Percentiles rank a stretch among this genome's conserved stretches.
These are phyloP conservation scores for Skeletonema menzelii DNA, from an alignment of 108 stramenopile genomes.

Conservation along the genomic window DNA sequence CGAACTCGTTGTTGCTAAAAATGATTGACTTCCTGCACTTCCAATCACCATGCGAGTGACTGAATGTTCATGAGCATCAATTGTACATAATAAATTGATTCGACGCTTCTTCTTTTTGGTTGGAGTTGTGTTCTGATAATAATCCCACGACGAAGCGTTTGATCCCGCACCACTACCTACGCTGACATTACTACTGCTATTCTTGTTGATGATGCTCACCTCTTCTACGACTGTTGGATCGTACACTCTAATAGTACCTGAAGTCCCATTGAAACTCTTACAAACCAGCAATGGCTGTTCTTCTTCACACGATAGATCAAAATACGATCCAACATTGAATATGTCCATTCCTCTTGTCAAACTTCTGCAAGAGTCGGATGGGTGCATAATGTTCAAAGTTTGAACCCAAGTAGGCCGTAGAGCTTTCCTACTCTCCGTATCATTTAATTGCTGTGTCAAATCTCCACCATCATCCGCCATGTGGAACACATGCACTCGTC, in stretches of 20 bases:
- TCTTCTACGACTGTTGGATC: conserved; percentile 31
- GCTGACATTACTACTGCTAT: conserved; percentile 17
- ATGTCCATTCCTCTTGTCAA: conserved; percentile 33
- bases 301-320: conserved; percentile 41
- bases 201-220: conserved; percentile 2
- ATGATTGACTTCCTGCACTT: neutral
- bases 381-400: conserved; percentile 42
- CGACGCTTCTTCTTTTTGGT: conserved; percentile 16
- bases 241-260: conserved; percentile 43
- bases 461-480: conserved; percentile 3
- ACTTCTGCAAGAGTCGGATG: conserved; percentile 34
- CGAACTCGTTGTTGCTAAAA: conserved; percentile 27
- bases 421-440: neutral
- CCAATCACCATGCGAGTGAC: conserved; percentile 44
- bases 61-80: conserved; percentile 44
- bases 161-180: conserved; percentile 20
- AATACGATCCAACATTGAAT: conserved; percentile 35
- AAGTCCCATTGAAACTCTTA: conserved; percentile 39
- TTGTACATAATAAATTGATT: conserved; percentile 37
- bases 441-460: neutral
- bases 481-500: conserved; percentile 42
- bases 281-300: conserved; percentile 35
- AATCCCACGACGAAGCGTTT: conserved; percentile 12
- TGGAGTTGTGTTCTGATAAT: neutral
- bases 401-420: conserved; percentile 31